Percentiles rank a stretch among this genome's conserved stretches.
These are phyloP conservation scores for Hanseniaspora jakobsenii DNA, from an alignment of 805 yeast species.

Conservation along the genomic window DNA sequence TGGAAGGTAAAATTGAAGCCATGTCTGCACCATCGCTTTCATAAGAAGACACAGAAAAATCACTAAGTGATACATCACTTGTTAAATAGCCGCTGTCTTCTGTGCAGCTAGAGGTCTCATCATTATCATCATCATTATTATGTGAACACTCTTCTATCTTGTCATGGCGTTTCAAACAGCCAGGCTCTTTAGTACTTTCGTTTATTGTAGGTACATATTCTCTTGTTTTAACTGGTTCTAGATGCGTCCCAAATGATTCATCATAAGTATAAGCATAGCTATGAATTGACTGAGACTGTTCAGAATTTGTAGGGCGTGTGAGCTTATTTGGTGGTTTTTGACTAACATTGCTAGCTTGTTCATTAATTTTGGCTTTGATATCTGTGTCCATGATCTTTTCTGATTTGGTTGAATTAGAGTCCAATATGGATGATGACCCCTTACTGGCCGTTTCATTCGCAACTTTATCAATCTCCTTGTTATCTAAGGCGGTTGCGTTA, in stretches of 20 bases:
- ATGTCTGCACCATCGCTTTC: conserved; percentile 16
- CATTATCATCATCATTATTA: conserved; percentile 12
- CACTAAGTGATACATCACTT: conserved; percentile 3
- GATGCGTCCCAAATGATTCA: conserved; percentile 12
- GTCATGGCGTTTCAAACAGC: too few species aligned
- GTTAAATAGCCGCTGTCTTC: neutral
- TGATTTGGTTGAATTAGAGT: neutral
- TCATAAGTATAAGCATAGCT: conserved; percentile 14
- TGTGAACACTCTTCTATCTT: neutral
- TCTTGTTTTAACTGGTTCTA: conserved; percentile 14
- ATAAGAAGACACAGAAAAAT: neutral
- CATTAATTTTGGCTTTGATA: neutral
- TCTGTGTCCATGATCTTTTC: too few species aligned
- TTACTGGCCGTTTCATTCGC: neutral
- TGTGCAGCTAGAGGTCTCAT: too few species aligned
- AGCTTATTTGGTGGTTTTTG: neutral
- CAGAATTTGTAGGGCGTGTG: neutral
- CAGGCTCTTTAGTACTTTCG: neutral
- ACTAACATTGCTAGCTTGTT: neutral
- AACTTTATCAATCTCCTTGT: neutral
- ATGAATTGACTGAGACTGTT: conserved; percentile 4
- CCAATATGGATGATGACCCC: neutral
- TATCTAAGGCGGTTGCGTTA: too few species aligned
- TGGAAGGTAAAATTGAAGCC: conserved; percentile 25
- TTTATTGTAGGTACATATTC: neutral